Evolutionary conservation across 495 filamentous ascomycete genomes (phyloP).

Genomic region (Penicillium angulare): DNA sequence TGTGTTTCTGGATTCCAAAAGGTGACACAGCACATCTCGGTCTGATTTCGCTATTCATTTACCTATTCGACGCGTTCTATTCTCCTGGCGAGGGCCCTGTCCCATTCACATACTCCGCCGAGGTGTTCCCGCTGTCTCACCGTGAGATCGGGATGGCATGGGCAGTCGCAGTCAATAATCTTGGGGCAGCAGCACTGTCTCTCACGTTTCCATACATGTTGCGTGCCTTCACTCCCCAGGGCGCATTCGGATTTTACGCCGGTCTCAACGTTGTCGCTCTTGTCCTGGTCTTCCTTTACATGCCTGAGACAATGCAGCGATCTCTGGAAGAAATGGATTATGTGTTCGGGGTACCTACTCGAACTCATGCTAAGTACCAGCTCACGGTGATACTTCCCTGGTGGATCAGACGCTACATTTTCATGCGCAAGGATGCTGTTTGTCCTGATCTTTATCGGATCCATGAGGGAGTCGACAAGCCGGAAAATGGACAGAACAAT

Average conservation of each 20-base stretch:
- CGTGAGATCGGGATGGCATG: constrained; percentile 74
- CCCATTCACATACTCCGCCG: constrained; percentile 77
- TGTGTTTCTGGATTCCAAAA: constrained; percentile 65
- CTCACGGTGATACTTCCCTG: constrained; percentile 46
- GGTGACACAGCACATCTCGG: constrained; percentile 52
- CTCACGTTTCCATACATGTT: constrained; percentile 67
- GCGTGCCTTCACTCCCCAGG: constrained; percentile 43
- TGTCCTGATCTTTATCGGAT: constrained; percentile 43
- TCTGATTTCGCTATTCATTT: constrained; percentile 68
- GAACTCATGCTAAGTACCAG: constrained; percentile 50
- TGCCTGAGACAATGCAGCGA: constrained; percentile 66
- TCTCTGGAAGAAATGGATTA: constrained; percentile 57
- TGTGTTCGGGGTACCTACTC: constrained; percentile 53
- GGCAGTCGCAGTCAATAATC: constrained; percentile 66
- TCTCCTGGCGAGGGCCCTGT: constrained; percentile 80
- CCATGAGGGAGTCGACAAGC: no score
- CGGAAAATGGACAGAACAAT: no score
- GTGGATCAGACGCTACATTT: constrained; percentile 52
- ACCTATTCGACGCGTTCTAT: constrained; percentile 71
- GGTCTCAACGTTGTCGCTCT: constrained; percentile 63
- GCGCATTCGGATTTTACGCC: constrained; percentile 61
- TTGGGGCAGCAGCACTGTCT: constrained; percentile 63
- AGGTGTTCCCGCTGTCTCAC: constrained; percentile 74
- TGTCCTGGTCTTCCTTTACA: constrained; percentile 64
- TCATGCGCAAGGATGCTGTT: constrained; percentile 35